A percentile compares a stretch with the other conserved stretches of the same genome.
Conservation (phyloP, 371 early-diverging fungal genomes). For the Mucor lusitanicus region DNA sequence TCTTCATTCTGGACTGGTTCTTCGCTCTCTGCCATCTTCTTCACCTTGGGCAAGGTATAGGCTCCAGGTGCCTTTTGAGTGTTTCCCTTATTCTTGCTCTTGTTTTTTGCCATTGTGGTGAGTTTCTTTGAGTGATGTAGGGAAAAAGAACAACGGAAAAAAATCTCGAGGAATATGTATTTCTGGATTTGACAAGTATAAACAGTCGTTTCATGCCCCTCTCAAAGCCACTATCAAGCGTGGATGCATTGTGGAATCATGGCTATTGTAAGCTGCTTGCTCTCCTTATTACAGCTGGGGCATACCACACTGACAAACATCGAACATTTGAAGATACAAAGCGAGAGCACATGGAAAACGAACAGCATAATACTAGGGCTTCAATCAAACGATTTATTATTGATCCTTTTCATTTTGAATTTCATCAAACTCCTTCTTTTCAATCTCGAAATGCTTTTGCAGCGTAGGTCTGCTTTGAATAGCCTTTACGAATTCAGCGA, state of each 20-base stretch:
- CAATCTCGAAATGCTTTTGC: not conserved
- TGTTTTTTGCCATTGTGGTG: constrained; percentile 5
- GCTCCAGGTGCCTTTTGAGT: not conserved
- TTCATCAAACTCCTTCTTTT: not conserved
- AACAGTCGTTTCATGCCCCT: not conserved
- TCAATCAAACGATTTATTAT: too few species aligned
- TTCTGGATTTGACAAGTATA: not conserved
- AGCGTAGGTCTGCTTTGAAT: constrained; percentile 11
- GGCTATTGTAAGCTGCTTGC: not conserved
- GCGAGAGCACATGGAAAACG: too few species aligned
- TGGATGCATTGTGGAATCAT: not conserved
- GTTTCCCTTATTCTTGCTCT: not conserved
- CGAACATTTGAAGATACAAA: too few species aligned
- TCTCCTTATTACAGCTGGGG: not conserved
- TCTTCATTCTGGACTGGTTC: constrained; percentile 35
- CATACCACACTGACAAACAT: too few species aligned
- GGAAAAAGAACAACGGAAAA: not conserved
- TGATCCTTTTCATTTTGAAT: too few species aligned
- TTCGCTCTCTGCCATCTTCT: constrained; percentile 6
- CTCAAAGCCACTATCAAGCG: not conserved
- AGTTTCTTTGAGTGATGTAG: not conserved
- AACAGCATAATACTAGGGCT: too few species aligned
- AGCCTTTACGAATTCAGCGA: constrained; percentile 10
- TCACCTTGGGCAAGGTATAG: not conserved
- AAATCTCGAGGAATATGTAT: not conserved